These are phyloP conservation scores for Kregervanrija delftensis DNA, from an alignment of 805 yeast species.

Conservation along the genomic window DNA sequence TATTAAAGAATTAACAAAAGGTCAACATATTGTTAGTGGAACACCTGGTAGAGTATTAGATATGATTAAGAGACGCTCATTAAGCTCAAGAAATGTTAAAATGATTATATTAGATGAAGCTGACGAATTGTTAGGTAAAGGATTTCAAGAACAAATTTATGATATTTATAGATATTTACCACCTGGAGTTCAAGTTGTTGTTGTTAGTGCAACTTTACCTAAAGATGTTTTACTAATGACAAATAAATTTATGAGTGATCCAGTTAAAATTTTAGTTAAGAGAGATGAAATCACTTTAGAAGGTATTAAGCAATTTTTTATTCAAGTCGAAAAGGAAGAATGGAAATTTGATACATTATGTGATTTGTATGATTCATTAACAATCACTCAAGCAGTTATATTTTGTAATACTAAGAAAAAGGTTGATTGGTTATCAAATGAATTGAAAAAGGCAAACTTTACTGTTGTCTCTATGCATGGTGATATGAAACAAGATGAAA, in stretches of 20 bases:
- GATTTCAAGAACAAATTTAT: slow-evolving; percentile 93
- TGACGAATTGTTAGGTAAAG: slow-evolving; percentile 90
- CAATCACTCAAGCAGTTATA: slow-evolving; percentile 95
- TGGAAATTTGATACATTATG: slow-evolving; percentile 93
- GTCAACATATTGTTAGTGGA: slow-evolving; percentile 92
- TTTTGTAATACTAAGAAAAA: slow-evolving; percentile 95
- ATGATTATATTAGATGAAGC: slow-evolving; percentile 98
- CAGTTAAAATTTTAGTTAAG: slow-evolving; percentile 89
- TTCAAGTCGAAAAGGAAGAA: slow-evolving; percentile 87
- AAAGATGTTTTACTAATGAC: slow-evolving; percentile 88
- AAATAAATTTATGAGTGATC: slow-evolving; percentile 88
- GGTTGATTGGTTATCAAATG: slow-evolving; percentile 81
- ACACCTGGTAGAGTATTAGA: slow-evolving; percentile 98
- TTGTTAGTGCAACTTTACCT: slow-evolving; percentile 92
- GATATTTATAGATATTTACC: slow-evolving; percentile 89
- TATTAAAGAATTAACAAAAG: slow-evolving; percentile 72
- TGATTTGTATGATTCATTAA: slow-evolving; percentile 90
- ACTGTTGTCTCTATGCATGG: slow-evolving; percentile 95
- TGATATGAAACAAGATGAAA: slow-evolving; percentile 88
- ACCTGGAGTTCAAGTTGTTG: slow-evolving; percentile 85
- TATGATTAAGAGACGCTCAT: slow-evolving; percentile 86
- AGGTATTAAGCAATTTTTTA: slow-evolving; percentile 89
- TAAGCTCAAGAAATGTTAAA: slow-evolving; percentile 77
- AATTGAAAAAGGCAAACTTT: slow-evolving; percentile 71
- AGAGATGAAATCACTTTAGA: slow-evolving; percentile 93